Conservation (phyloP, 2,329 filamentous ascomycete genomes). For the Neurospora sp. region DNA sequence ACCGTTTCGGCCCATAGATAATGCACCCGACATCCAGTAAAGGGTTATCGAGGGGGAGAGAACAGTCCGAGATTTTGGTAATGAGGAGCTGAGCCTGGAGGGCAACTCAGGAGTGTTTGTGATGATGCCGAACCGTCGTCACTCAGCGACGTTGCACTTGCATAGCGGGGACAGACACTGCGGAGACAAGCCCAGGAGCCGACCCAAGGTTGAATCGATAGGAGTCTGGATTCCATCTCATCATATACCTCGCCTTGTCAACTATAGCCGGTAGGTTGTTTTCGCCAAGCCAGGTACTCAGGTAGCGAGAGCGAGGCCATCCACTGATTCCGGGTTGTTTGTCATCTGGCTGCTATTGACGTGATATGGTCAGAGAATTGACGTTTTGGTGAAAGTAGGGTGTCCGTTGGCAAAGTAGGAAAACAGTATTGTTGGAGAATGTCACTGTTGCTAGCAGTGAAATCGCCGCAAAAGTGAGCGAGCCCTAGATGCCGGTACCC, state of each 20-base stretch:
- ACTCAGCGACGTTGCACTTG: background rate
- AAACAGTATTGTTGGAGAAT: background rate
- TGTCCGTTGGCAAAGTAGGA: background rate
- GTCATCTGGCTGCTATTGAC: background rate
- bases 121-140: background rate
- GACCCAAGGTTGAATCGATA: background rate
- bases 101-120: background rate
- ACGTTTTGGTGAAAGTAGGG: background rate
- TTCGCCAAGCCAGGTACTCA: background rate
- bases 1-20: slow-evolving; percentile 13
- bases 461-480: background rate
- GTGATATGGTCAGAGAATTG: background rate
- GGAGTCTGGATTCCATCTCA: background rate
- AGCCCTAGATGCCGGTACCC: background rate
- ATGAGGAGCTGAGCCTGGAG: background rate
- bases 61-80: background rate
- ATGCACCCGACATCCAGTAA: slow-evolving; percentile 8
- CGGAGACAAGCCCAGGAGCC: background rate
- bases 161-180: background rate
- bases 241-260: background rate
- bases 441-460: background rate
- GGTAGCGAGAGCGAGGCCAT: background rate
- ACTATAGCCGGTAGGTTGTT: background rate
- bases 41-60: background rate
- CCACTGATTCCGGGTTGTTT: background rate